Evolutionary conservation across 2,329 filamentous ascomycete genomes (phyloP), one percentile per base, ranked within the genome.

Genomic region (Hysterium pulicare): DNA sequence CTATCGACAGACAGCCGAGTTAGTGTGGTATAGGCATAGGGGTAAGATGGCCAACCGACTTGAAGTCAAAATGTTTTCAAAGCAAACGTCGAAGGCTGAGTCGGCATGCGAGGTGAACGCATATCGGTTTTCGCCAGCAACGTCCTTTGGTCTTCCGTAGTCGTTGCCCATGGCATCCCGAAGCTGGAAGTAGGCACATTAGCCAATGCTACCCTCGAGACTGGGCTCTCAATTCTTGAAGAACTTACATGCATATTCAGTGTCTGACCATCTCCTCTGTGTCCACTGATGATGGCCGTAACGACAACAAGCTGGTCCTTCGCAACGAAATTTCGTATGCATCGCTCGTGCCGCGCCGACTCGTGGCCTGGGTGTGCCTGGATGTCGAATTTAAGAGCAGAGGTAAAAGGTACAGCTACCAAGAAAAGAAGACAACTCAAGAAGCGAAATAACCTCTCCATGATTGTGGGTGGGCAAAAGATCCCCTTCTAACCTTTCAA

Each of bases 161-260:
- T 97, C 90, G 72, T 98, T 98, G 64, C 90, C 91, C 57, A 95
- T 82, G 13, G 90, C 84, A 72, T 98, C 93, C 69, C 86, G 86
- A 71, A 98, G 95, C 91, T 97, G 66, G 35, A 45, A 13, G 15
- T 5, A 33, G 38, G 2, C 7, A 19, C 31, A 38, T 49, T 40
- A 50, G 50, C 32, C 17, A 34, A 16, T 46, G 32, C 21, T 31
- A 8, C 20, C 5, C 36, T 21, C 30, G 5, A 33, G 10, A 13
- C 8, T 28, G 24, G 26, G 38, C 33, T 5, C 23, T 23, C 23
- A 13, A 26, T 6, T 16, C 26, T 23, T 3, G n/a, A 22, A 34
- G 15, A 17, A 79, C 81, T 51, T 75, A 96, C 91, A 71, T 95
- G 85, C 78, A 98, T 93, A 69, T 97, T 95, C 51, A 97, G 82